These are phyloP conservation scores for sunflower (Helianthus annuus) DNA, from an alignment of 129 eudicot species.

Conservation along the genomic window HanXRQr2.0-SUNRISE NC_035443.2:4985089-4985588, in stretches of 20 bases:
- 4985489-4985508: slow-evolving; percentile 40
- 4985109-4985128: slow-evolving; percentile 39
- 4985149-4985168: slow-evolving; percentile 48
- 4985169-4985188: slow-evolving; percentile 30
- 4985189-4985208: slow-evolving; percentile 60
- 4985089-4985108: slow-evolving; percentile 60
- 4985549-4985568: slow-evolving; percentile 40
- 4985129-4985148: slow-evolving; percentile 42
- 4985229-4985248: slow-evolving; percentile 56
- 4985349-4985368: slow-evolving; percentile 46
- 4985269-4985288: slow-evolving; percentile 49
- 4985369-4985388: slow-evolving; percentile 44
- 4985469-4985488: slow-evolving; percentile 44
- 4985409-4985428: slow-evolving; percentile 49
- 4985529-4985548: slow-evolving; percentile 18
- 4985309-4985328: slow-evolving; percentile 63
- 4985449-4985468: slow-evolving; percentile 33
- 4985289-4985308: slow-evolving; percentile 44
- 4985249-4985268: slow-evolving; percentile 56
- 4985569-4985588: slow-evolving; percentile 31
- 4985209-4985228: slow-evolving; percentile 53
- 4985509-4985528: slow-evolving; percentile 25
- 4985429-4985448: slow-evolving; percentile 39
- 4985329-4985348: slow-evolving; percentile 55
- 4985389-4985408: slow-evolving; percentile 40